A percentile compares a stretch with the other conserved stretches of the same genome.
Evolutionary conservation across 305 asterid species (phyloP).

Genomic region (Vinca major): DNA sequence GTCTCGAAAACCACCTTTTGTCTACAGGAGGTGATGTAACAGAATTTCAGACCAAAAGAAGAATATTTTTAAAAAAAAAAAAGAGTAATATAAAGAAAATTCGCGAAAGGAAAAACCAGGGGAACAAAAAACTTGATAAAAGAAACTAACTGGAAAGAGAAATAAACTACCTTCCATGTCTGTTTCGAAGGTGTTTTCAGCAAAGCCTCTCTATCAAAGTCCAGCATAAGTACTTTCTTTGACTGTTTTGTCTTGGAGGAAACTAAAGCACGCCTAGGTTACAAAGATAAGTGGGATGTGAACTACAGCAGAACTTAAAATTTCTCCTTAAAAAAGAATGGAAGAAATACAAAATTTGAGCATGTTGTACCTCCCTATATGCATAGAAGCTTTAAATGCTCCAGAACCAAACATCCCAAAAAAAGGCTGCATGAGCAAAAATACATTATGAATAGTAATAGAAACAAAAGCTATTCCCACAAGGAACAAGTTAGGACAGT

Average conservation of each 20-base stretch:
- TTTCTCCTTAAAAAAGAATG: conserved; percentile 7
- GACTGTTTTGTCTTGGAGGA: conserved; percentile 57
- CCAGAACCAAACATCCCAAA: conserved; percentile 89
- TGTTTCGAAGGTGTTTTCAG: conserved; percentile 34
- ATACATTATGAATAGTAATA: background rate
- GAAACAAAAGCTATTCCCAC: background rate
- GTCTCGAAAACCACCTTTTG: conserved; percentile 55
- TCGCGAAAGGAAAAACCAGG: conserved; percentile 7
- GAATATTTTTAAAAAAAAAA: background rate
- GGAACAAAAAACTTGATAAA: background rate
- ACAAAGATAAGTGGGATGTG: background rate
- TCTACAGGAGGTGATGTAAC: conserved; percentile 29
- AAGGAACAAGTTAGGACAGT: background rate
- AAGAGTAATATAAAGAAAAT: conserved; percentile 4
- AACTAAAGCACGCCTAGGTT: conserved; percentile 41
- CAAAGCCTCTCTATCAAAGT: conserved; percentile 60
- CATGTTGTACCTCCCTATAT: conserved; percentile 57
- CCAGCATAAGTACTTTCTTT: conserved; percentile 42
- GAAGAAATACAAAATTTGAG: conserved; percentile 13
- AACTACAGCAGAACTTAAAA: background rate
- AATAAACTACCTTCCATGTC: conserved; percentile 54
- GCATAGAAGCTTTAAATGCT: conserved; percentile 71
- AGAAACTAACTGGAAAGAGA: conserved; percentile 13
- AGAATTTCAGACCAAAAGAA: conserved; percentile 5
- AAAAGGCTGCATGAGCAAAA: conserved; percentile 50